A percentile compares a stretch with the other conserved stretches of the same genome.
Conservation (phyloP, 2,329 filamentous ascomycete species). For the Emergomyces pasteurianus region DNA sequence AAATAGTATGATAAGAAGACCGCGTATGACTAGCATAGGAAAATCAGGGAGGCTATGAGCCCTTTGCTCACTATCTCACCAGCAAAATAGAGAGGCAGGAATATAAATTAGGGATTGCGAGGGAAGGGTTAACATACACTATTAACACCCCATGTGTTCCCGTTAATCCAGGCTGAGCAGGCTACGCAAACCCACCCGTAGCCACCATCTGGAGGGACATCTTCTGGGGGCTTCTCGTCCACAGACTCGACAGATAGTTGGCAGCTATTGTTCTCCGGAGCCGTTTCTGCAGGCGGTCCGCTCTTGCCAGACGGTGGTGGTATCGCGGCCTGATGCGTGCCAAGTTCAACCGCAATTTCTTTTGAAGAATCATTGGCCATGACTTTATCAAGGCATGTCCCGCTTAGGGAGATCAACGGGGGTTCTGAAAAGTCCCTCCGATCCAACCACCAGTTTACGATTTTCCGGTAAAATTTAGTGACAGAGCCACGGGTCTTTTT, state of each 20-base stretch:
- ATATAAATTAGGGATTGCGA: background rate
- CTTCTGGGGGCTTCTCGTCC: constrained; percentile 22
- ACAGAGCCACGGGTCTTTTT: background rate
- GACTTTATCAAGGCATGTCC: background rate
- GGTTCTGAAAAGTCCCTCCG: background rate
- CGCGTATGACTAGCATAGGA: constrained; percentile 31
- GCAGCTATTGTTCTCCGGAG: background rate
- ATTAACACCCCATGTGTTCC: constrained; percentile 66
- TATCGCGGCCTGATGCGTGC: constrained; percentile 1
- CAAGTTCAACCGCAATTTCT: background rate
- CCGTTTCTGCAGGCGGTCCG: background rate
- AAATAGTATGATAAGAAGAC: constrained; percentile 52
- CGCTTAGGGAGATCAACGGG: background rate
- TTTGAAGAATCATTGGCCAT: background rate
- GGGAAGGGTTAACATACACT: constrained; percentile 33
- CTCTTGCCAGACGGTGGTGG: background rate
- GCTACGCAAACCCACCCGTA: constrained; percentile 53
- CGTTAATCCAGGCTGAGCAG: constrained; percentile 47
- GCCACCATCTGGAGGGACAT: constrained; percentile 41
- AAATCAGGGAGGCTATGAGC: background rate
- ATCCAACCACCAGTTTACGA: too few relatives aligned
- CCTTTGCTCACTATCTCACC: background rate
- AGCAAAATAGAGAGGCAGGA: background rate
- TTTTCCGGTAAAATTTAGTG: background rate
- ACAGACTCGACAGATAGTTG: constrained; percentile 9